phyloP scores from a whole-genome alignment of 495 filamentous ascomycete species.

The Lasiosphaeria ovina region DNA sequence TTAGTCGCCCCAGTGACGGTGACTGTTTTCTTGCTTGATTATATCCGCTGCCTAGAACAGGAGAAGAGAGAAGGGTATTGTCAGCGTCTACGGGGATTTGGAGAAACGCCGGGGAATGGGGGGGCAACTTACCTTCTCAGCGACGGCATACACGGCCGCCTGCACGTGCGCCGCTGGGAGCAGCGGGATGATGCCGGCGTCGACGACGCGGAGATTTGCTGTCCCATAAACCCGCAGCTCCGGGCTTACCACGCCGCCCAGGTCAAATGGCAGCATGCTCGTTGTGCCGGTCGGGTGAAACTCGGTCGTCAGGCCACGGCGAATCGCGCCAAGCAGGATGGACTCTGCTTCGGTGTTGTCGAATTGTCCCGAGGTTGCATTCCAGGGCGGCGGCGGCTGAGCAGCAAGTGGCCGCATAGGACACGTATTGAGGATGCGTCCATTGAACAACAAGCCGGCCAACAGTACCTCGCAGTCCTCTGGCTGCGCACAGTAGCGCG shows the following conservation, averaged over 20 bases:
- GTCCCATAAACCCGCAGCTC: constrained; percentile 49
- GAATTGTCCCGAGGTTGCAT: not conserved
- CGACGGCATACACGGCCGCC: constrained; percentile 53
- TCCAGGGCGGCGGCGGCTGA: constrained; percentile 14
- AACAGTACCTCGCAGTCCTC: constrained; percentile 32
- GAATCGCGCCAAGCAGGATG: constrained; percentile 22
- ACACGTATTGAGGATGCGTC: constrained; percentile 35
- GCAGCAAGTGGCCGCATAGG: constrained; percentile 33
- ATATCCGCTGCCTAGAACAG: too few relatives aligned
- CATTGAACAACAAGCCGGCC: constrained; percentile 22
- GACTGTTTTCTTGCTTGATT: too few relatives aligned
- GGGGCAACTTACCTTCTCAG: constrained; percentile 42
- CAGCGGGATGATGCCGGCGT: constrained; percentile 52
- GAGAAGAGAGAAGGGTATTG: too few relatives aligned
- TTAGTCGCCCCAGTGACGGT: too few relatives aligned
- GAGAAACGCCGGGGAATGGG: not conserved
- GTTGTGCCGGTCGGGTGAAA: constrained; percentile 39
- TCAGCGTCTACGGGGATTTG: too few relatives aligned
- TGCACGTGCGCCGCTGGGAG: constrained; percentile 46
- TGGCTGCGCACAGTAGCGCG: constrained; percentile 34
- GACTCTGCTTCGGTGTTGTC: constrained; percentile 8
- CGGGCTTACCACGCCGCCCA: constrained; percentile 47
- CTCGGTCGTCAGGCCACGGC: constrained; percentile 17
- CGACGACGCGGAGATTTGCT: constrained; percentile 42
- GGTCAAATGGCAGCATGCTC: constrained; percentile 41